Conservation (phyloP, 2,329 filamentous ascomycete species). For the Colletotrichum sp. region DNA sequence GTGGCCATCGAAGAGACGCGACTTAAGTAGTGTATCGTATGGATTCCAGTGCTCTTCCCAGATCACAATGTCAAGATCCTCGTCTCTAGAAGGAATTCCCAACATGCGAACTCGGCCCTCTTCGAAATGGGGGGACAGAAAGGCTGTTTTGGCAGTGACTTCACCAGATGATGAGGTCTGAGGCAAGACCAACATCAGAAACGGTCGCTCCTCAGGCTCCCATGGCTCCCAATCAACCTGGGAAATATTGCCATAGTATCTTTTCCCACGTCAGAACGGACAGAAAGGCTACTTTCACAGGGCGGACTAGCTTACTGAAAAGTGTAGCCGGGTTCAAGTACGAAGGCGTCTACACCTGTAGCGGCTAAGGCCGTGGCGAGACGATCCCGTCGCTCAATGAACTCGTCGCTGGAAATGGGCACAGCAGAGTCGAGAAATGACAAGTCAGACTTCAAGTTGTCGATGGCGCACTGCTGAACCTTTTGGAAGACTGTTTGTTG, state of each 20-base stretch:
- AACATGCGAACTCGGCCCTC: conserved; percentile 64
- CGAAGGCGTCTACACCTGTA: conserved; percentile 61
- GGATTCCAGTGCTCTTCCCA: conserved; percentile 73
- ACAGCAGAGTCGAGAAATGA: conserved; percentile 55
- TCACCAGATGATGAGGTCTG: conserved; percentile 38
- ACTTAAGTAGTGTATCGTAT: conserved; percentile 57
- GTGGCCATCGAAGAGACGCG: conserved; percentile 39
- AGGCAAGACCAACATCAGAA: conserved; percentile 65
- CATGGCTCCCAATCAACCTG: conserved; percentile 68
- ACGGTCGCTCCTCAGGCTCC: conserved; percentile 69
- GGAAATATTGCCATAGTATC: conserved; percentile 66
- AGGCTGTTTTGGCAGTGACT: conserved; percentile 59
- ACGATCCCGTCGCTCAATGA: conserved; percentile 58
- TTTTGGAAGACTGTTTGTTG: not conserved
- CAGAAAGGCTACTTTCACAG: not conserved
- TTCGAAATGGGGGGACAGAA: conserved; percentile 65
- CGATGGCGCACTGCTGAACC: conserved; percentile 53
- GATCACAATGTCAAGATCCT: conserved; percentile 56
- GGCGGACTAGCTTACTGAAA: conserved; percentile 50
- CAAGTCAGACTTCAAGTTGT: conserved; percentile 52
- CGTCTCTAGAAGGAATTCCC: conserved; percentile 57
- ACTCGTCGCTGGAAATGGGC: conserved; percentile 56
- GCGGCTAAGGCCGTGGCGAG: conserved; percentile 59
- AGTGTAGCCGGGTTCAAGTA: conserved; percentile 68
- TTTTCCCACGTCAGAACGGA: not conserved